Percentiles rank a stretch among this genome's conserved stretches.
These are phyloP conservation scores for Chlorella ohadii DNA, from an alignment of 139 green algal species.

Conservation along the genomic window DNA sequence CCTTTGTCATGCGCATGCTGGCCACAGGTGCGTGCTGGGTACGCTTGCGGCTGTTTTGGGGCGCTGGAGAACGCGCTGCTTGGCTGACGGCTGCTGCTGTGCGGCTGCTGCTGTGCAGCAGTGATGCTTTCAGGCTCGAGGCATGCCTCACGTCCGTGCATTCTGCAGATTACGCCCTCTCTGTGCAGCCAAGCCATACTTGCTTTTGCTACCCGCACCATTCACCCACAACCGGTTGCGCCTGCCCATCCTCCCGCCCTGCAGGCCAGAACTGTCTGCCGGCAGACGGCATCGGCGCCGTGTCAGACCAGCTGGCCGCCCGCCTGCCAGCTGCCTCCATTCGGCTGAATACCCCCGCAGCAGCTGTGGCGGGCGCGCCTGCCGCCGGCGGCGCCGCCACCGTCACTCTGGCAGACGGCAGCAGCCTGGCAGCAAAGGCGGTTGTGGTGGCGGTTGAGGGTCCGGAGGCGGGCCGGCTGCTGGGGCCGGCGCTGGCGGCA, in stretches of 20 bases:
- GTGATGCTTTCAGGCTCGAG: no score
- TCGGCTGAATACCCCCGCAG: slow-evolving; percentile 53
- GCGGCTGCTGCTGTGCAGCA: no score
- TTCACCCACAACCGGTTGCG: no score
- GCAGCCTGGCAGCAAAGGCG: slow-evolving; percentile 60
- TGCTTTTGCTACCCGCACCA: no score
- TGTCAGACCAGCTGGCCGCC: slow-evolving; percentile 81
- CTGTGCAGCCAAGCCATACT: no score
- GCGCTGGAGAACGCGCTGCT: no score
- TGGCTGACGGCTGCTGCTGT: no score
- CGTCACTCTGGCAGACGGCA: slow-evolving; percentile 60
- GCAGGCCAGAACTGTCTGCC: slow-evolving; percentile 92
- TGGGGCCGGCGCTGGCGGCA: slow-evolving; percentile 61
- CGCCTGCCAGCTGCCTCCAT: slow-evolving; percentile 56
- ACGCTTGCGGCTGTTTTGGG: no score
- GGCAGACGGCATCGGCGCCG: slow-evolving; percentile 86
- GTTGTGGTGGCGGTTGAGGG: slow-evolving; percentile 90
- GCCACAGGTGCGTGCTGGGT: slow-evolving; percentile 60
- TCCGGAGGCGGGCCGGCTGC: slow-evolving; percentile 73
- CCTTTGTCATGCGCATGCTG: slow-evolving; percentile 97
- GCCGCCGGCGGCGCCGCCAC: neutral
- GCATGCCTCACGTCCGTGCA: no score
- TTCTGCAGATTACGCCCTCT: no score
- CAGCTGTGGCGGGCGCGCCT: slow-evolving; percentile 17
- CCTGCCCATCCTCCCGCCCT: neutral